Evolutionary conservation across 257 asterid species (phyloP), one percentile per base, ranked within the genome.

Genomic region (Capsicum chinense): DNA sequence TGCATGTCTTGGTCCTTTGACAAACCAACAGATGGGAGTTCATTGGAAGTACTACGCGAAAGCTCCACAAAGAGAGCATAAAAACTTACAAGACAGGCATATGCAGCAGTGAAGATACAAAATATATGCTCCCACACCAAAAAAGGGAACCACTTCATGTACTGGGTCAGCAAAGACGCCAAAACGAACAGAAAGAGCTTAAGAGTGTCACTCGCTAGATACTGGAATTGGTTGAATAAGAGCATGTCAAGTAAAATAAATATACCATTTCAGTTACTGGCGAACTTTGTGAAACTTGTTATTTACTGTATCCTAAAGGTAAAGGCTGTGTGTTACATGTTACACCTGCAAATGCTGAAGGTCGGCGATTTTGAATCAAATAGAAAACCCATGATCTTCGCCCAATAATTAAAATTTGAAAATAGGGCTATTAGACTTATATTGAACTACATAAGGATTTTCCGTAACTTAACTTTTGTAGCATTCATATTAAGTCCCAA

Each of bases 11-110:
- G 64, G 42, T 78, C 64, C 64, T 54, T 78, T 39, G 42, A 21
- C 14, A 76, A 76, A 76, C 62, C 63, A 76, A 76, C 21, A 16
- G 42, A 76, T 76, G 47, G 19, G 63, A 76, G 64, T 15, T 35
- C 47, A 71, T 71, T n/a, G 9, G 9, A 71, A 42, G 26, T 16
- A 78, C 48, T 78, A 15, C 9, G 4, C 9, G 4, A 78, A 26
- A 78, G 26, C 64, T 52, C 64, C 64, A 78, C 63, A 15, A 54
- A 7, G 79, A 48, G 48, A 33, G 44, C 37, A 54, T 7, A 11
- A 15, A 50, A 78, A 7, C 50, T 26, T 26, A 35, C 81, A 78
- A 54, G 48, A 54, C 50, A 14, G 9, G 50, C 64, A 78, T 26
- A 26, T 78, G 81, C 64, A 78, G 64, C 59, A 52, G 50, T 6